These are phyloP conservation scores for Beauveria australis DNA, from an alignment of 2,329 filamentous ascomycete genomes.

Conservation along the genomic window DNA sequence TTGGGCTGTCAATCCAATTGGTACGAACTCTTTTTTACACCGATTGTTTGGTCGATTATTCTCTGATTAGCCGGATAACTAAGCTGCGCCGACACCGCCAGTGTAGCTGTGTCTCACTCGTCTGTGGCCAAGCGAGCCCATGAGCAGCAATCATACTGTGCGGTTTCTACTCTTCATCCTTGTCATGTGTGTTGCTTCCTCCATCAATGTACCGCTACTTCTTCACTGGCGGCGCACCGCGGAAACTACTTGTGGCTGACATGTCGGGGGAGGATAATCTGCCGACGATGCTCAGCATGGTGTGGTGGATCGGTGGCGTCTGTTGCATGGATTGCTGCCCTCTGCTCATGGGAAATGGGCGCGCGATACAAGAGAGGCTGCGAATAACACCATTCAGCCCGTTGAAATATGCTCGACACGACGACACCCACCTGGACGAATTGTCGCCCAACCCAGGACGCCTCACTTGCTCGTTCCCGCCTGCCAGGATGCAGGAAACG, in stretches of 20 bases:
- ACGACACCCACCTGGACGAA: background rate
- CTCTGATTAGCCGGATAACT: background rate
- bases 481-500: background rate
- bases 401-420: background rate
- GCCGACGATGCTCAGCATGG: slow-evolving; percentile 6
- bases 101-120: slow-evolving; percentile 3
- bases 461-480: background rate
- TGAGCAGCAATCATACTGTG: background rate
- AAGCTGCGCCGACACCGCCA: background rate
- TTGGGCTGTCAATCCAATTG: background rate
- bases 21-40: background rate
- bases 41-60: background rate
- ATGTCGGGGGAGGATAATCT: slow-evolving; percentile 2
- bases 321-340: background rate
- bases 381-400: background rate
- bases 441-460: slow-evolving; percentile 5
- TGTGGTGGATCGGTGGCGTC: slow-evolving; percentile 11
- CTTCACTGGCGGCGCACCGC: background rate
- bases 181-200: background rate
- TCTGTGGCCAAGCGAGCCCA: background rate
- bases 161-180: background rate
- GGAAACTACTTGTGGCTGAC: background rate
- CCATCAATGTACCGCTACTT: background rate
- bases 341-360: background rate
- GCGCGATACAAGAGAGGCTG: slow-evolving; percentile 5